Evolutionary conservation across 176 grass and related monocot genomes (phyloP).

Genomic region (Carex myosuroides): DNA sequence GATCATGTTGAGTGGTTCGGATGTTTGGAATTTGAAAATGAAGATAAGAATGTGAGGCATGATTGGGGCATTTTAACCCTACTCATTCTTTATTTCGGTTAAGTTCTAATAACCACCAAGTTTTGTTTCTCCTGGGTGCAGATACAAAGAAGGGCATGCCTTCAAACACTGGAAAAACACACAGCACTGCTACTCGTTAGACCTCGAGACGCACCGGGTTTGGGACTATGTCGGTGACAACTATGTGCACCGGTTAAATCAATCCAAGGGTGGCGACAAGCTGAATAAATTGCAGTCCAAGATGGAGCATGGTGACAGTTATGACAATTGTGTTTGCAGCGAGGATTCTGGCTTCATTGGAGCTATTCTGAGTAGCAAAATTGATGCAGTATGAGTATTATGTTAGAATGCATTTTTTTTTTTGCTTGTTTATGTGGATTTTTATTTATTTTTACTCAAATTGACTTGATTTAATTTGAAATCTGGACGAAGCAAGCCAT

Average conservation of each 20-base stretch:
- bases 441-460: not conserved
- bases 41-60: no score
- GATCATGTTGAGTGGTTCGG: no score
- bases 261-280: slow-evolving; percentile 73
- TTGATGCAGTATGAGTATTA: slow-evolving; percentile 47
- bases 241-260: slow-evolving; percentile 89
- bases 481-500: not conserved
- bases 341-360: slow-evolving; percentile 56
- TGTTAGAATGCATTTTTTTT: slow-evolving; percentile 15
- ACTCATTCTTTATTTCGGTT: not conserved
- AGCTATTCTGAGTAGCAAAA: slow-evolving; percentile 74
- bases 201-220: slow-evolving; percentile 81
- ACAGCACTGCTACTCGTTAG: slow-evolving; percentile 89
- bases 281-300: slow-evolving; percentile 53
- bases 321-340: slow-evolving; percentile 36
- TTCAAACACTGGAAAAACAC: slow-evolving; percentile 87
- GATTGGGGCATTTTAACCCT: no score
- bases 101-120: not conserved
- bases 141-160: slow-evolving; percentile 97
- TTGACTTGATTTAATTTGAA: not conserved
- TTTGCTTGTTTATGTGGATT: not conserved
- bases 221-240: slow-evolving; percentile 98
- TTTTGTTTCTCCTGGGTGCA: slow-evolving; percentile 14
- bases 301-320: slow-evolving; percentile 39
- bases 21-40: no score